Percentiles rank a stretch among this genome's conserved stretches.
Evolutionary conservation across 1,139 yeast genomes (phyloP).

Genomic region (Candida frijolesensis): DNA sequence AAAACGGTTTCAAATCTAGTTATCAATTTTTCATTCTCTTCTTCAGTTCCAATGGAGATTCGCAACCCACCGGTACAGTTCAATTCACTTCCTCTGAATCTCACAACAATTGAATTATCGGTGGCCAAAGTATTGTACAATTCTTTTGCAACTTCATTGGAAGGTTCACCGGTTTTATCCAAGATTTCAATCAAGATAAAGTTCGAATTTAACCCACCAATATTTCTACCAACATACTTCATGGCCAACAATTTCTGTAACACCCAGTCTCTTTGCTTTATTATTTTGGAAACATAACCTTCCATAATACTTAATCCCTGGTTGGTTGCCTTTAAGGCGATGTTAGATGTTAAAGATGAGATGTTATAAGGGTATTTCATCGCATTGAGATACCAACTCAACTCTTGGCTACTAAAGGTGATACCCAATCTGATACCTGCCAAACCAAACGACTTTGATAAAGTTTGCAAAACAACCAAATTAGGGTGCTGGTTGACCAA

Average conservation of each 20-base stretch:
- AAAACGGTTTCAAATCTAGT: slow-evolving; percentile 41
- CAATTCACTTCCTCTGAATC: slow-evolving; percentile 87
- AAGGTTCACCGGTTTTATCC: slow-evolving; percentile 61
- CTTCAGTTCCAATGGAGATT: slow-evolving; percentile 80
- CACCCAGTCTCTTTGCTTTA: slow-evolving; percentile 56
- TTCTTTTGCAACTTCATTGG: slow-evolving; percentile 65
- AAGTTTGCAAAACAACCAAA: slow-evolving; percentile 84
- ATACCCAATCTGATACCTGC: slow-evolving; percentile 93
- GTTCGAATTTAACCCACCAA: slow-evolving; percentile 90
- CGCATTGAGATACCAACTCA: slow-evolving; percentile 73
- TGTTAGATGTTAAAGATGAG: slow-evolving; percentile 74
- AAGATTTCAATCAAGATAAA: slow-evolving; percentile 75
- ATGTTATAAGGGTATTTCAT: slow-evolving; percentile 97
- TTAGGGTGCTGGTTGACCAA: slow-evolving; percentile 81
- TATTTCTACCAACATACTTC: slow-evolving; percentile 66
- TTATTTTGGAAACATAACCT: slow-evolving; percentile 50
- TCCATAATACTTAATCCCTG: slow-evolving; percentile 63
- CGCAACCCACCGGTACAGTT: slow-evolving; percentile 89
- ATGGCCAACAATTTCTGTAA: slow-evolving; percentile 54
- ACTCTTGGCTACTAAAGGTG: slow-evolving; percentile 62
- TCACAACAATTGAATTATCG: slow-evolving; percentile 74
- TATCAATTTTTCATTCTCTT: slow-evolving; percentile 66
- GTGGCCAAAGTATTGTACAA: slow-evolving; percentile 73
- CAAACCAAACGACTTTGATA: slow-evolving; percentile 92
- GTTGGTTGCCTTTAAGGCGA: slow-evolving; percentile 75